Evolutionary conservation across 1,284 basidiomycete species (phyloP), one percentile per base, ranked within the genome.

Genomic region (Cutaneotrichosporon sp.): DNA sequence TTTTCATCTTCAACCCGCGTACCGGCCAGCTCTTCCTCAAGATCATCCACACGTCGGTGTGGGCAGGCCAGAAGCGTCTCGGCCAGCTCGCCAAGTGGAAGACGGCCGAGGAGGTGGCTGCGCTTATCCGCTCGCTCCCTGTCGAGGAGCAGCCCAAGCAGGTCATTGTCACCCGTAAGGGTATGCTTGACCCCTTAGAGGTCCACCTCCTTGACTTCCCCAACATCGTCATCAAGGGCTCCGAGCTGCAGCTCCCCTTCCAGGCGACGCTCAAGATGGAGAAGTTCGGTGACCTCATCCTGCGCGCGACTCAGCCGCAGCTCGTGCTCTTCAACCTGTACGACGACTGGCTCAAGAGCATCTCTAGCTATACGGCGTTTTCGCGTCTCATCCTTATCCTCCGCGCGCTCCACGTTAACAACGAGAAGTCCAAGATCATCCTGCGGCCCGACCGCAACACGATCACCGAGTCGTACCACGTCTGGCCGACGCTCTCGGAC

Each of bases 181-280:
- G 97, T 83, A 99, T 99, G 97, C 87, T 99, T 79, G 91, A 95
- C 81, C 92, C 92, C 50, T 87, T 99, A 63, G 97, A 99, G 83
- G 97, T 99, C 62, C 97, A 99, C 79, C 86, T 98, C 80, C 88
- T 95, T 68, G 97, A 98, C 82, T 99, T 99, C 89, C 97, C 97
- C 58, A 99, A 99, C 82, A 97, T 99, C 72, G 95, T 98, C 79
- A 99, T 99, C 84, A 98, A 99, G 83, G 97, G 97, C 58, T 95
- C 91, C 69, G 97, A 99, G 80, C 83, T 99, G 52, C 97, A 99
- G 77, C 82, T 99, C 64, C 97, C 97, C 1, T 99, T 99, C 92
- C 95, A 99, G 82, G 94, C 95, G 18, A 95, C 93, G 71, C 94
- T 99, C 89, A 98, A 99, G 85, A 95, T 99, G 87, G 97, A 99